Base-by-base conservation (phyloP, 1,139 yeast genomes). In the Arxiozyma heterogenica region DNA sequence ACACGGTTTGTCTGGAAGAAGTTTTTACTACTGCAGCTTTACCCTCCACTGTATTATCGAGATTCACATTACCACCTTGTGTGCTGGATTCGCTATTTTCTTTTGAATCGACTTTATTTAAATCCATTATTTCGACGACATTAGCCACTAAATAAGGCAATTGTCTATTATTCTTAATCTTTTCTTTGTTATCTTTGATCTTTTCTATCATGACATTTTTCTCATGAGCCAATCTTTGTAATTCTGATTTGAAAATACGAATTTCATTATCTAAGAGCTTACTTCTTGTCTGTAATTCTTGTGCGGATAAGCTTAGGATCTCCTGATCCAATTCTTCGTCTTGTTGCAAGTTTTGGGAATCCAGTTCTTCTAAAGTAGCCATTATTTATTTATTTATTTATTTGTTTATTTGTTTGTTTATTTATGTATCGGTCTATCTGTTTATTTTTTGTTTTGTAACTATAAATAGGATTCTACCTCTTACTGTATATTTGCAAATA, bases 21-120 rank as follows among this genome's bases (percentile, higher is more conserved):
- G 99, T 94, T 73, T 94, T 93, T 61, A 94, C 88, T 38, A 94
- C 98, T 0, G 99, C 99, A 15, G 96, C 89, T 71, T 93, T 90
- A n/a, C 98, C 98, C 47, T 83, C 80, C 60, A 96, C 82, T 15
- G 95, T 81, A 53, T 97, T 90, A 66, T 94, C 97, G 61, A 88
- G 76, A 70, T 94, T 98, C 51, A 90, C 87, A 67, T 91, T 93
- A 54, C 98, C 97, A 41, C 98, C 98, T 70, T 93, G 96, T 61
- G 87, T 93, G 39, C 79, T 76, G 15, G 91, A 88, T 51, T 68
- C 71, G 38, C 59, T 64, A 23, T 69, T 66, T 49, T 68, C 68
- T 21, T 71, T 71, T 62, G 88, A 96, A 61, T 86, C 93, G 59
- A 89, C 94, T 15, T 86, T 91, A 61, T 84, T 85, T 72, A 93